phyloP scores from a whole-genome alignment of 192 early-diverging fungal genomes.

The Pilaira anomala region DNA sequence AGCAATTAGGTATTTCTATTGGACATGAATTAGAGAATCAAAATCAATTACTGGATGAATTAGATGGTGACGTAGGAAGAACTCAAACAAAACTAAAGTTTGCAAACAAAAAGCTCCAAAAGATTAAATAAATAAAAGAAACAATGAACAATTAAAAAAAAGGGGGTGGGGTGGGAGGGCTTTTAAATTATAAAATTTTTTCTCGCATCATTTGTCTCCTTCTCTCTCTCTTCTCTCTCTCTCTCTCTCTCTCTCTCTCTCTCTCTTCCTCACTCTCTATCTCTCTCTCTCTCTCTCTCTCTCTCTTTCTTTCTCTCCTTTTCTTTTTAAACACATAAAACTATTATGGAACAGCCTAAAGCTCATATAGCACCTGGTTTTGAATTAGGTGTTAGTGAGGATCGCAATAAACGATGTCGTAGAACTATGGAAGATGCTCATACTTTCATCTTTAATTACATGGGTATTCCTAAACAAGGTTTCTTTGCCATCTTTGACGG shows the following conservation, averaged over 20 bases:
- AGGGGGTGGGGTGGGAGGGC: no score
- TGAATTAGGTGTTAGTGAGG: constrained; percentile 71
- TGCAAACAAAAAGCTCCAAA: constrained; percentile 78
- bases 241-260: no score
- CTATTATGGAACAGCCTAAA: neutral
- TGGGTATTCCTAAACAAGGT: constrained; percentile 71
- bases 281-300: no score
- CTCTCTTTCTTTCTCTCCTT: no score
- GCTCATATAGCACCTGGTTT: constrained; percentile 42
- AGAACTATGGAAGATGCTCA: constrained; percentile 99
- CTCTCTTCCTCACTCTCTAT: no score
- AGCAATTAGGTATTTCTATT: constrained; percentile 83
- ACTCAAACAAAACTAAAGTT: constrained; percentile 71
- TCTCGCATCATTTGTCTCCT: no score
- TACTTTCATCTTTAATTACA: constrained; percentile 79
- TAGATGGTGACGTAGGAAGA: constrained; percentile 77
- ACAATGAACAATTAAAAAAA: no score
- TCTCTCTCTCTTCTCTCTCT: no score
- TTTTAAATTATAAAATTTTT: no score
- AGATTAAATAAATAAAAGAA: constrained; percentile 45
- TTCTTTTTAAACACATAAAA: no score
- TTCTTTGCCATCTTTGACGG: constrained; percentile 98
- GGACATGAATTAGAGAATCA: constrained; percentile 89
- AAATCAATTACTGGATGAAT: constrained; percentile 81
- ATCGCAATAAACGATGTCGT: constrained; percentile 86